Conservation (phyloP, 1,284 basidiomycete species). For the Cutaneotrichosporon dermatis region DNA sequence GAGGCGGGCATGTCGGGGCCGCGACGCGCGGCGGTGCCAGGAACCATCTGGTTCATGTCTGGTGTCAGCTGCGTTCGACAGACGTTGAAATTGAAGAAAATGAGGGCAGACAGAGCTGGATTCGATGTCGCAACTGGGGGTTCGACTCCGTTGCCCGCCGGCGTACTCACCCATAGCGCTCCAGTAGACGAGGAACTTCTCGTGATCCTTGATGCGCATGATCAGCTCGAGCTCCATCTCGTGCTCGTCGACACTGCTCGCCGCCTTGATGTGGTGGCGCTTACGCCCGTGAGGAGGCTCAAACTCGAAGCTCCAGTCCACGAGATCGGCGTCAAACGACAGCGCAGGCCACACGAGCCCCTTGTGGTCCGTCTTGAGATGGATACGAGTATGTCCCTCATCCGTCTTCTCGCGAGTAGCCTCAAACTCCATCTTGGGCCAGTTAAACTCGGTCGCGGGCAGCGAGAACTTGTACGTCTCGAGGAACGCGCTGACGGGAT, state of each 20-base stretch:
- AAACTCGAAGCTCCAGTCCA: slow-evolving; percentile 76
- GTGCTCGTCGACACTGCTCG: slow-evolving; percentile 35
- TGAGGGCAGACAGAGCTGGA: no score
- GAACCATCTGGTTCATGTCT: slow-evolving; percentile 48
- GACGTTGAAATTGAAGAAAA: no score
- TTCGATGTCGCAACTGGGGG: slow-evolving; percentile 5
- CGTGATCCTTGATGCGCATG: slow-evolving; percentile 21
- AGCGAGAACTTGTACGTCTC: slow-evolving; percentile 39
- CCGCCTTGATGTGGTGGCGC: slow-evolving; percentile 83
- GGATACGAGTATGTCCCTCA: slow-evolving; percentile 61
- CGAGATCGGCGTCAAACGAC: slow-evolving; percentile 86
- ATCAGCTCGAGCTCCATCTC: slow-evolving; percentile 36
- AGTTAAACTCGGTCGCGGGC: slow-evolving; percentile 30
- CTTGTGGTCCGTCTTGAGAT: slow-evolving; percentile 71
- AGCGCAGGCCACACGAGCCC: slow-evolving; percentile 61
- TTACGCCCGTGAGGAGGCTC: slow-evolving; percentile 65
- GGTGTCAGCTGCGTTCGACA: not conserved
- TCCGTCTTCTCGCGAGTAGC: slow-evolving; percentile 47
- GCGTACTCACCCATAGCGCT: slow-evolving; percentile 35
- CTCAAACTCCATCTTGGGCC: slow-evolving; percentile 30
- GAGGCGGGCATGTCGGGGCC: slow-evolving; percentile 43
- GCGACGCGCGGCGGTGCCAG: slow-evolving; percentile 33
- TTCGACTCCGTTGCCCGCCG: no score
- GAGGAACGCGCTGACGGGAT: slow-evolving; percentile 65
- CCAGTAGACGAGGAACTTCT: slow-evolving; percentile 38